phyloP scores from a whole-genome alignment of 2,329 filamentous ascomycete genomes.

The Beauveria asiatica region DNA sequence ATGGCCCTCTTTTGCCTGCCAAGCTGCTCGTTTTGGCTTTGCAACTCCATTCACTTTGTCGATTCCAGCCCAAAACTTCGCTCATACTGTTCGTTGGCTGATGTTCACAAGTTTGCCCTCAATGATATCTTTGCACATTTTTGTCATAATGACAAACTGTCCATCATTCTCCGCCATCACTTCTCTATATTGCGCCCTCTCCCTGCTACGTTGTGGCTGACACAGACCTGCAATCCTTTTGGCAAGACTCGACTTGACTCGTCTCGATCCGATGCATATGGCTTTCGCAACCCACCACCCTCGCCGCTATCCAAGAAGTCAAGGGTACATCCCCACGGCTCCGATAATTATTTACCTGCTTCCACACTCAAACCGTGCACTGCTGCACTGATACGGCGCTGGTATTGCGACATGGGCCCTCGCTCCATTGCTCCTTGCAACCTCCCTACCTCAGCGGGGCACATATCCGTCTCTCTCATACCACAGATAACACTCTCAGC shows the following conservation, averaged over 20 bases:
- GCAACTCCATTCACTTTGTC: neutral
- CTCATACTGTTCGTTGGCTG: neutral
- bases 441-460: neutral
- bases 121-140: neutral
- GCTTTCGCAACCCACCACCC: neutral
- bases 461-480: neutral
- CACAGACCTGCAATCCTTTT: neutral
- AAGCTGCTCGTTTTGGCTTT: too few relatives aligned
- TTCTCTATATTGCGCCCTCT: neutral
- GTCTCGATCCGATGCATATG: neutral
- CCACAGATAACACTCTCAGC: neutral
- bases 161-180: neutral
- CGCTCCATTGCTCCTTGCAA: neutral
- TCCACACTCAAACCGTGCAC: neutral
- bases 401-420: slow-evolving; percentile 4
- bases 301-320: too few relatives aligned
- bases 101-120: neutral
- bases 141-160: neutral
- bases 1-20: neutral
- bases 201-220: neutral
- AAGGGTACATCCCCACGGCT: too few relatives aligned
- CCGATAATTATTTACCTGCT: too few relatives aligned
- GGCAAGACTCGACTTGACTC: neutral
- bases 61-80: neutral
- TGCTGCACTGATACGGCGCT: neutral